Evolutionary conservation across 495 filamentous ascomycete species (phyloP), one percentile per base, ranked within the genome.

Genomic region (Aspergillus bridgeri): DNA sequence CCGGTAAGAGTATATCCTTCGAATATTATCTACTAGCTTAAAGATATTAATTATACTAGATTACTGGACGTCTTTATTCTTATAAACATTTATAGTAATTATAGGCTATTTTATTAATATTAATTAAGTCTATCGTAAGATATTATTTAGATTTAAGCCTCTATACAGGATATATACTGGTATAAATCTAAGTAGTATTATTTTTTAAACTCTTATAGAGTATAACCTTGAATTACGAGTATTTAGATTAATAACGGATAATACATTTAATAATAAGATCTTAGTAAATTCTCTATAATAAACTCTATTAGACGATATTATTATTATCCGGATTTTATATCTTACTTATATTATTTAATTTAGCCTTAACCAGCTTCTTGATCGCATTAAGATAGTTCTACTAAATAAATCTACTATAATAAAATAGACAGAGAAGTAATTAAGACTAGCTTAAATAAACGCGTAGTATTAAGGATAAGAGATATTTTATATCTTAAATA

Each of bases 71-170:
- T 62, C 56, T 48, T 19, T 15, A 52, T 59, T 59, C 29, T 58
- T 18, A 11, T 11, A 45, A 13, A 11, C 15, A 11, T 45, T 45
- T 45, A 45, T 45, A 45, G 9, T 11, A 45, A 45, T 45, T 45
- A 45, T 13, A 45, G 42, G 19, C 42, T 45, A 45, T 45, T 45
- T 45, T 45, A 45, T 45, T 45, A 45, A 45, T 45, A 45, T 45
- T 45, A 45, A 45, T 45, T 45, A 45, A 13, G 15, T 45, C n/a
- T 62, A 59, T 21, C 47, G 53, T 23, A 38, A 63, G 33, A 52
- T 63, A 15, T 19, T 56, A 44, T 52, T 63, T 53, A 20, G 52
- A 7, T 59, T 63, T 59, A 54, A 58, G 29, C 53, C 49, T 33
- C 29, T 63, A 54, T 42, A 55, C 45, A 27, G 44, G 22, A 8